Evolutionary conservation across 169 alveolate species (phyloP), one percentile per base, ranked within the genome.

Genomic region (Eimeria falciformis): DNA sequence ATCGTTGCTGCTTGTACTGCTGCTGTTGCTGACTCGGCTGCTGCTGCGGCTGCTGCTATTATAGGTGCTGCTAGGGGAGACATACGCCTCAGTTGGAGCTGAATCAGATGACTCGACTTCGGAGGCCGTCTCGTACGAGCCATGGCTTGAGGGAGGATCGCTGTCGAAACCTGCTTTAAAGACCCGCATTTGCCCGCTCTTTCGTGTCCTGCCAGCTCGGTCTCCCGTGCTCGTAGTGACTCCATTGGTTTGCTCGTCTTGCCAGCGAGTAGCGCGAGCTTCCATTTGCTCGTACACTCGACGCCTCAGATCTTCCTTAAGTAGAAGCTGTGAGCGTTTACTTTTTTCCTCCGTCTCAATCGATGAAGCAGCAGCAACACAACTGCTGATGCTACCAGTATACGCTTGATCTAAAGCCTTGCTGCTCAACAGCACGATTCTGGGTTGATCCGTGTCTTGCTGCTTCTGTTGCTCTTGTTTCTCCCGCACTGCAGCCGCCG

Each of bases 81-180:
- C 88, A 43, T 79, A 79, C 12, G 88, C 88, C 53, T 79, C 88
- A 6, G 88, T 79, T 29, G 88, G 88, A 6, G 71, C 88, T 29
- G 88, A 79, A 23, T 79, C 88, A 0, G 88, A 79, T 7, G 88
- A 79, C 17, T 27, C 88, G 53, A 12, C 23, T 79, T 79, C 88
- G 3, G 88, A 53, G 18, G 88, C 88, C 27, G 88, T 79, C 53
- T 79, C 73, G 55, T 53, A 79, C 27, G 88, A 79, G 45, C 88
- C 73, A 27, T 79, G 88, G 73, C 88, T 79, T 3, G 88, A 79
- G 1, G 88, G 75, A 21, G 88, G 88, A 7, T 79, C 37, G 50
- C 88, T 79, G 53, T 53, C 88, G 33, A 79, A 79, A 50, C 75
- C 88, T 58, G 6, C 27, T 29, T 33, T 79, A 37, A 53, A 79